Base-by-base conservation (phyloP, 1,284 basidiomycete genomes). In the Heliocybe sulcata region DNA sequence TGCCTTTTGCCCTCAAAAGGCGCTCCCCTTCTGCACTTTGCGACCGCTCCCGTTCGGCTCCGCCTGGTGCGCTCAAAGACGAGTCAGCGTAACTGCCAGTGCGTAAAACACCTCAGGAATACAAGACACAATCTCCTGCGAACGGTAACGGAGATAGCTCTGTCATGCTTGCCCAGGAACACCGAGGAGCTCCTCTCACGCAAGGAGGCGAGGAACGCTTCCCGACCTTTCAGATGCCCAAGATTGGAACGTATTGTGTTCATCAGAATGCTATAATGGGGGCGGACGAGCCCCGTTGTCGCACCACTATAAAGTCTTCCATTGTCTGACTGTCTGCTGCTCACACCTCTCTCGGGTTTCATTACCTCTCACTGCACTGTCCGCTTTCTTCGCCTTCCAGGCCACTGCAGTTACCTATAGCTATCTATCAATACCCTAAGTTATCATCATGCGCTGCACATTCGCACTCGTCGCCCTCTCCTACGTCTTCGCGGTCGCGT, bases 401-500 rank as follows among this genome's bases (percentile, higher is more conserved):
- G 38, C 38, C 38, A 4, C 38, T 42, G 38, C 38, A 42, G 38
- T 20, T 42, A 42, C 16, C 12, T 20, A 16, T 42, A 42, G 38
- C 16, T 42, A 42, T 20, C 12, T 20, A 16, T 42, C 38, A 20
- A 42, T 42, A 42, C 38, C 38, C 38, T 42, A 42, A 42, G 38
- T 49, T 50, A 27, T 53, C 42, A 47, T 54, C 57, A 87, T 87
- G 86, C 82, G 77, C 64, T 77, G 81, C 72, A 65, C 77, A 57
- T 56, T 73, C 63, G 65, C 72, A 59, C 45, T 77, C 61, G 60
- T 79, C 65, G 59, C 76, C 60, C 67, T 78, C 60, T 60, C 69
- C 61, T 70, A 69, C 57, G 69, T 70, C 58, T 69, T 69, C 57
- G 69, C 70, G 57, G 64, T 72, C 61, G 72, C 71, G 59, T 70